Evolutionary conservation across 257 asterid genomes (phyloP).

Genomic region (Echites panduratus): DNA sequence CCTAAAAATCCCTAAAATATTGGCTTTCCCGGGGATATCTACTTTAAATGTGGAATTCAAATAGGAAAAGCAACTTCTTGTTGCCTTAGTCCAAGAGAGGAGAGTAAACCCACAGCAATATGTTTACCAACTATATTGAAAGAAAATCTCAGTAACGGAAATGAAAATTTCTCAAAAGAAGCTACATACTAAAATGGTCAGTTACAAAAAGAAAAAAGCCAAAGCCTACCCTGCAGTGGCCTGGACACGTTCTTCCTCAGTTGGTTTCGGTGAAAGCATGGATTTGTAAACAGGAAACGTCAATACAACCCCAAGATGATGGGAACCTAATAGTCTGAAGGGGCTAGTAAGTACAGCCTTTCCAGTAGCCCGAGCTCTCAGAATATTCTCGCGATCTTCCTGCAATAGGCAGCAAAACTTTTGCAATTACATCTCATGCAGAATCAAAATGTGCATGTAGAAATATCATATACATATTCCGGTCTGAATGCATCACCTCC

Average conservation of each 20-base stretch:
- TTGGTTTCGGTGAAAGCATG: constrained; percentile 55
- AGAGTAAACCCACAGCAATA: neutral
- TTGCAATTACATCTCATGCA: constrained; percentile 1
- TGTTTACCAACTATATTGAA: neutral
- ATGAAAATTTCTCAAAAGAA: neutral
- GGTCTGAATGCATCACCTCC: constrained; percentile 45
- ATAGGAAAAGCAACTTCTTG: neutral
- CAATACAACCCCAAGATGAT: constrained; percentile 88
- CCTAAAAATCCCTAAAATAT: neutral
- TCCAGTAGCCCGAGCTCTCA: constrained; percentile 87
- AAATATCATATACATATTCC: constrained; percentile 2
- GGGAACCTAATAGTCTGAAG: constrained; percentile 68
- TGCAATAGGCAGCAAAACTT: constrained; percentile 23
- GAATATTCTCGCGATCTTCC: constrained; percentile 94
- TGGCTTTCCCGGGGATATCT: neutral
- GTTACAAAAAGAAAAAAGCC: neutral
- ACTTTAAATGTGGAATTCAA: neutral
- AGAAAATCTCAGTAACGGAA: neutral
- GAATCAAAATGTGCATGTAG: neutral
- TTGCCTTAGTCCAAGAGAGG: neutral
- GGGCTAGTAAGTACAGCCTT: constrained; percentile 95
- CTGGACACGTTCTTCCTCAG: constrained; percentile 58
- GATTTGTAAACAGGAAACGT: constrained; percentile 84
- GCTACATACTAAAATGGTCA: constrained; percentile 2
- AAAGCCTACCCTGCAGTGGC: constrained; percentile 76